Base-by-base conservation (phyloP, 1,139 yeast genomes). In the Lodderomyces parapsilosis region DNA sequence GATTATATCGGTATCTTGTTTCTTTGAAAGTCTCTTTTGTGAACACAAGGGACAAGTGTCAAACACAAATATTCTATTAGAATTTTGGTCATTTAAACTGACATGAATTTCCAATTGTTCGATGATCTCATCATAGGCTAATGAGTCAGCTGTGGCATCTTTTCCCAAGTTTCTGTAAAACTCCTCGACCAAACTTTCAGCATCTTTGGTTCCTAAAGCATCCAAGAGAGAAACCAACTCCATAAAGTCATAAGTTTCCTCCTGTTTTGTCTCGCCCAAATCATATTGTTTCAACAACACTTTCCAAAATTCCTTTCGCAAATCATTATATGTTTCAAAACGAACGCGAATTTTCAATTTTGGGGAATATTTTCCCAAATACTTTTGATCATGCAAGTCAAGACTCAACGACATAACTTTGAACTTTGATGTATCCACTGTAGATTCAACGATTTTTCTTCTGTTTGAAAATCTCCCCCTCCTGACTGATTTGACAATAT, bases 11-110 rank as follows among this genome's bases (percentile, higher is more conserved):
- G 76, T 54, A 53, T 83, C 83, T 43, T 76, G 72, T 50, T 75
- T 71, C 51, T 76, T 76, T 10, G 76, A 68, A 39, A 84, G 70
- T 24, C 85, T 68, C 34, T 81, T 81, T 49, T 81, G 78, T 38
- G 74, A 72, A 62, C 97, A 91, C 9, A 86, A 72, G 0, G 97
- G 97, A 56, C 97, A 90, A 35, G 72, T 67, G 48, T 80, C 83
- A 50, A 87, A 65, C 46, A 75, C 78, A 55, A 86, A 74, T 35
- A 83, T 65, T 34, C 68, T 74, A 14, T 54, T 56, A 25, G 50
- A 55, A 46, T 59, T 45, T 41, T 57, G 45, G 48, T 58, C 45
- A 4, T 54, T 49, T 2, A 48, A 42, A 11, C 48, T 50, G 1
- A 71, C 56, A 43, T 68, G 67, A 1, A 51, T 50, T 42, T 75